Base-by-base conservation (phyloP, 2,329 filamentous ascomycete genomes). In the Talaromyces pinophilus region DNA sequence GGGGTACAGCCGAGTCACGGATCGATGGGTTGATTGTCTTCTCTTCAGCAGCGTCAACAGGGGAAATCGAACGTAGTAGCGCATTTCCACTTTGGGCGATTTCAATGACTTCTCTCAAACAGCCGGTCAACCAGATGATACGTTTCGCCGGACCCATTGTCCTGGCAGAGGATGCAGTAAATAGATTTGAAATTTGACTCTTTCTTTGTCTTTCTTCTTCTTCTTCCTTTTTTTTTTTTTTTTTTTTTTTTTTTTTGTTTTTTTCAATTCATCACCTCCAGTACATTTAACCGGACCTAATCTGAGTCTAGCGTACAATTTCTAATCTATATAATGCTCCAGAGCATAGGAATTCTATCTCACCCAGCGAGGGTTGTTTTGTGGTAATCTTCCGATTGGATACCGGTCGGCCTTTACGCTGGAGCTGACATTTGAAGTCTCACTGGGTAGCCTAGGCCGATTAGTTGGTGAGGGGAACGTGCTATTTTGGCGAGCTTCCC, bases 1-100 rank as follows among this genome's bases (percentile, higher is more conserved):
- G 50, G 7, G 50, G 50, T 55, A 55, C 25, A 17, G 50, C 50
- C 50, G 50, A 55, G 7, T 55, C 50, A 33, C 50, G 50, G 30
- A n/a, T 19, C 8, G 25, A 35, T 55, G 15, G 44, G n/a, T 48
- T 48, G n/a, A 22, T 22, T 48, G 44, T 48, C n/a, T 22, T 48
- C 19, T 19, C 44, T 48, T 48, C 19, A 22, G 19, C n/a, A 22
- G 8, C 44, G 8, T 48, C 19, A 10, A 48, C 44, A 22, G 19
- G 44, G 19, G 10, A 22, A 22, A 48, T 48, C 8, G 44, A 48
- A 22, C 19, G 44, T 48, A 48, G 44, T 48, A 48, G n/a, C 44
- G 44, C 19, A 48, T 48, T 19, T 10, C 44, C 44, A 22, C 19
- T 2, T 22, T 13, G 44, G 44, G 22, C 19, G 44, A 48, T 22